Evolutionary conservation across 202 grass and related monocot species (phyloP).

Genomic region (Hordeum pubiflorum): DNA sequence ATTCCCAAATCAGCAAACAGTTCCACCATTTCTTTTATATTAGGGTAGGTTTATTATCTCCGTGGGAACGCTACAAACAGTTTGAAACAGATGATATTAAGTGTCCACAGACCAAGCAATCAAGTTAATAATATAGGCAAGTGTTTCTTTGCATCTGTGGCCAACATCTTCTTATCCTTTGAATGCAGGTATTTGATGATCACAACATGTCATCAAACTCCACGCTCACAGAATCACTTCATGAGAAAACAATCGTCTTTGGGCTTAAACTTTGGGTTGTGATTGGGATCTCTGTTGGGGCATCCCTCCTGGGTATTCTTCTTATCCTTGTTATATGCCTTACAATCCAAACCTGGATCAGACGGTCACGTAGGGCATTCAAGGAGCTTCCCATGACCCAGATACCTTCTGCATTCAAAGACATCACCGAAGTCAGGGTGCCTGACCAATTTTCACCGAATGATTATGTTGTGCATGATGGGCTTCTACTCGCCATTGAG

Average conservation of each 20-base stretch:
- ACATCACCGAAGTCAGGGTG: conserved; percentile 79
- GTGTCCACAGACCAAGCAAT: neutral
- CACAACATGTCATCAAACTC: conserved; percentile 53
- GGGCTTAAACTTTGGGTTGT: conserved; percentile 93
- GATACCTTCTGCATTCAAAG: conserved; percentile 72
- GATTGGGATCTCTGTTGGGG: conserved; percentile 75
- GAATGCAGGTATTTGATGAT: conserved; percentile 37
- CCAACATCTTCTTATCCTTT: conserved; percentile 8
- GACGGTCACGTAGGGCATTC: conserved; percentile 38
- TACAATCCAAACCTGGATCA: conserved; percentile 54
- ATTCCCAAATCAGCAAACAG: conserved; percentile 4
- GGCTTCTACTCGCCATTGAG: conserved; percentile 51
- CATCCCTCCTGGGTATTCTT: conserved; percentile 66
- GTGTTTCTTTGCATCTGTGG: conserved; percentile 6
- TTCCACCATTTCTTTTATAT: neutral
- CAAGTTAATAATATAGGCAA: neutral
- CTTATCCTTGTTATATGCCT: conserved; percentile 64
- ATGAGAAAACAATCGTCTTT: conserved; percentile 77
- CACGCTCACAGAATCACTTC: conserved; percentile 70
- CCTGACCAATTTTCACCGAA: conserved; percentile 38
- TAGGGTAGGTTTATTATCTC: neutral
- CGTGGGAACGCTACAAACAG: neutral
- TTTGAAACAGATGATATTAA: neutral
- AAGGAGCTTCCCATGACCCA: conserved; percentile 42
- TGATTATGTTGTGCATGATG: conserved; percentile 61